Percentiles rank a stretch among this genome's conserved stretches.
Evolutionary conservation across 495 filamentous ascomycete species (phyloP).

Genomic region (Ramalina peruviana): DNA sequence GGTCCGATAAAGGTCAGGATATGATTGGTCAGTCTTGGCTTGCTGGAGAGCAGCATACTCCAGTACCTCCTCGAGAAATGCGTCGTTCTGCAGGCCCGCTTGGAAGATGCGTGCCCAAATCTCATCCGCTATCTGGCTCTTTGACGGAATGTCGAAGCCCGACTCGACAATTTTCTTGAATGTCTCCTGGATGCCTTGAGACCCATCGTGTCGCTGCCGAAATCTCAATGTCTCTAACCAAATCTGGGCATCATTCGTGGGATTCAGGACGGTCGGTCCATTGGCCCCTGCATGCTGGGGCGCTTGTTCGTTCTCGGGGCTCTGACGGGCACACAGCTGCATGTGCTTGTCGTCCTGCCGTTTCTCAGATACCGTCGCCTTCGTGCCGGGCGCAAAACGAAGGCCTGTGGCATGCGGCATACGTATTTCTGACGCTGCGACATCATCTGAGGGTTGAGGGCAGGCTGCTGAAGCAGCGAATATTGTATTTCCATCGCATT

Average conservation of each 20-base stretch:
- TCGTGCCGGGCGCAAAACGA: too few species aligned
- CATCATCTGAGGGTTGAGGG: too few species aligned
- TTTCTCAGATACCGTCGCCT: too few species aligned
- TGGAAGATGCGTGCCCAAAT: constrained; percentile 45
- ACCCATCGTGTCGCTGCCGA: constrained; percentile 44
- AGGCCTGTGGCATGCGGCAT: too few species aligned
- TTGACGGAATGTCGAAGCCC: constrained; percentile 33
- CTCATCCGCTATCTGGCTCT: constrained; percentile 32
- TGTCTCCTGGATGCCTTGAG: constrained; percentile 42
- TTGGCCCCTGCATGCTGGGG: too few species aligned
- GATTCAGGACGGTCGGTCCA: too few species aligned
- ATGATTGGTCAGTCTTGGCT: constrained; percentile 26
- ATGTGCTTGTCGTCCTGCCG: too few species aligned
- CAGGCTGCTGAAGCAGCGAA: too few species aligned
- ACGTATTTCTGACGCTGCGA: too few species aligned
- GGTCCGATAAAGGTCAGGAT: constrained; percentile 33
- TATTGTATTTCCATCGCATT: too few species aligned
- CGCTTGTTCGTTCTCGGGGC: too few species aligned
- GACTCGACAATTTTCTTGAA: constrained; percentile 45
- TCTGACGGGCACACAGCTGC: too few species aligned
- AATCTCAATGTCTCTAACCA: constrained; percentile 54
- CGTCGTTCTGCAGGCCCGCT: constrained; percentile 30
- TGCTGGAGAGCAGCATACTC: constrained; percentile 42
- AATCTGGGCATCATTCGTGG: constrained; percentile 18
- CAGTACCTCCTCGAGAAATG: constrained; percentile 35